phyloP scores from a whole-genome alignment of 1,284 basidiomycete genomes.

The Ustilago esculenta region DNA sequence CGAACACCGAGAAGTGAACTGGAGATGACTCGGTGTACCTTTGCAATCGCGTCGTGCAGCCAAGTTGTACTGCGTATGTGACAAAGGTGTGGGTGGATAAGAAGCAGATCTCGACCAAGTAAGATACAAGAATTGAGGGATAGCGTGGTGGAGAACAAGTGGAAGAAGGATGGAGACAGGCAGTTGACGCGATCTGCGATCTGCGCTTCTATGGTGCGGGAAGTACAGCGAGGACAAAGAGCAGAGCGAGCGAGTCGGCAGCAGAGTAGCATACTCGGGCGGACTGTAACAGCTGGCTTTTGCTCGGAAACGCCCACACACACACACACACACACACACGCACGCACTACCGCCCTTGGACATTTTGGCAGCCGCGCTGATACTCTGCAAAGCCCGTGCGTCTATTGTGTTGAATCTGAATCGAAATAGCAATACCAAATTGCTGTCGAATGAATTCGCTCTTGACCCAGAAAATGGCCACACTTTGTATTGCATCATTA shows the following conservation, averaged over 20 bases:
- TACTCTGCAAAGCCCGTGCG: too few species aligned
- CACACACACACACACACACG: conserved; percentile 4
- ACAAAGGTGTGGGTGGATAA: background rate
- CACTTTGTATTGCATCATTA: background rate
- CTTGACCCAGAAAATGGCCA: background rate
- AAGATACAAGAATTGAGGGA: background rate
- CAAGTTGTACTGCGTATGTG: background rate
- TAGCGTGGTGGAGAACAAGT: conserved; percentile 1
- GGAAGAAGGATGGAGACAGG: too few species aligned
- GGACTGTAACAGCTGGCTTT: too few species aligned
- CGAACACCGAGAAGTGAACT: conserved; percentile 1
- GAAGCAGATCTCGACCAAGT: background rate
- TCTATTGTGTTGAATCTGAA: background rate
- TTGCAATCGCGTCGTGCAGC: background rate
- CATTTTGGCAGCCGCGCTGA: background rate
- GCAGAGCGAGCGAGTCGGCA: too few species aligned
- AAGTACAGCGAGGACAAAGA: too few species aligned
- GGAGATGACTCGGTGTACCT: background rate
- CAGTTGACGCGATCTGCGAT: background rate
- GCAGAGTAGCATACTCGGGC: too few species aligned
- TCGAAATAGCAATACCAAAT: too few species aligned
- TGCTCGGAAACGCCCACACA: too few species aligned
- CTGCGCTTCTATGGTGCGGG: background rate
- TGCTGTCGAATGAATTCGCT: background rate
- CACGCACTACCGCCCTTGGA: too few species aligned